Conservation (phyloP, 345 rosid species). For the Stellera chamaejasme region DNA sequence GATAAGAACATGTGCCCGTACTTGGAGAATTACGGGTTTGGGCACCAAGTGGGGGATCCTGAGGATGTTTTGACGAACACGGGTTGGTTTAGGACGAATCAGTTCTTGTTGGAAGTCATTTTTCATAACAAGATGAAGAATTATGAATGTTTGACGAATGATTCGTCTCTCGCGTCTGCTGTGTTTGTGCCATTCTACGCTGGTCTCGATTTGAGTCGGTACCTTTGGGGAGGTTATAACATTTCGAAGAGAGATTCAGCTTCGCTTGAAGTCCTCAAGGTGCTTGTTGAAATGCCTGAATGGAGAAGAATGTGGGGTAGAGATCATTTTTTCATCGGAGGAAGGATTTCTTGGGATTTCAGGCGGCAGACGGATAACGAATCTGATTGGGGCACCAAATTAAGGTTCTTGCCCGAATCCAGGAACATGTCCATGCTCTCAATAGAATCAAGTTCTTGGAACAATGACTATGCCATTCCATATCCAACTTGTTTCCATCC, state of each 20-base stretch:
- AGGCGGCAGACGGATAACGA: conserved; percentile 49
- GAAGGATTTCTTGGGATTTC: conserved; percentile 75
- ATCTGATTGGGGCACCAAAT: conserved; percentile 62
- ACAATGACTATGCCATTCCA: conserved; percentile 55
- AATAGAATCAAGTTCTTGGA: conserved; percentile 55
- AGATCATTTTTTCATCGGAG: conserved; percentile 61
- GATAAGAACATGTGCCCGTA: conserved; percentile 54
- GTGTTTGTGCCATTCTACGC: conserved; percentile 56
- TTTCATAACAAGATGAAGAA: conserved; percentile 50
- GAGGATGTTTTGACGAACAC: conserved; percentile 28
- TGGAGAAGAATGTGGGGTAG: conserved; percentile 51
- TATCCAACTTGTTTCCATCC: conserved; percentile 70
- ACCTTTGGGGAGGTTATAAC: conserved; percentile 42
- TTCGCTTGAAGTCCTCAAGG: conserved; percentile 32
- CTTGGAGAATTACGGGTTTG: conserved; percentile 45
- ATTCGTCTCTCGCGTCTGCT: conserved; percentile 56
- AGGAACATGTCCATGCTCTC: conserved; percentile 59
- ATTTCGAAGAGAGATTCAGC: conserved; percentile 37
- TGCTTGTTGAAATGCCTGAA: conserved; percentile 40
- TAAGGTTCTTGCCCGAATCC: conserved; percentile 54
- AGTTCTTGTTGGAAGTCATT: conserved; percentile 61
- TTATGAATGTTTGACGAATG: conserved; percentile 44
- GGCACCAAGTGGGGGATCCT: conserved; percentile 31
- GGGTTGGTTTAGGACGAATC: conserved; percentile 56
- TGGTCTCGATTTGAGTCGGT: conserved; percentile 54